These are phyloP conservation scores for Eutypa lata DNA, from an alignment of 2,329 filamentous ascomycete genomes.

Conservation along the genomic window DNA sequence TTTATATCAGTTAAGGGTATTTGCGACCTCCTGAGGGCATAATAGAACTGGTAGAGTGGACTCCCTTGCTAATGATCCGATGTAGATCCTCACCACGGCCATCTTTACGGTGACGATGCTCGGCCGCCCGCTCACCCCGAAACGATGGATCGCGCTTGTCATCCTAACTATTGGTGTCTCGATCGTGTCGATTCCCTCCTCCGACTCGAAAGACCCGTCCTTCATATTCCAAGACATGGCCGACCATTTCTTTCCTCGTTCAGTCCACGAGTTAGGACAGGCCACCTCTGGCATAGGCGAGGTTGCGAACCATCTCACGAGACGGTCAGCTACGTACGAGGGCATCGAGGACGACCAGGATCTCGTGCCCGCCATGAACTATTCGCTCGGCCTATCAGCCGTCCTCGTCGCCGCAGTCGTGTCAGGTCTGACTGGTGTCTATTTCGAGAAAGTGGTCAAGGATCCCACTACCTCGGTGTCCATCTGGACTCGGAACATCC, in stretches of 20 bases:
- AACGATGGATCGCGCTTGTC: slow-evolving; percentile 78
- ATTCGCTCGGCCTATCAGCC: slow-evolving; percentile 72
- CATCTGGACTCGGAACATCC: slow-evolving; percentile 92
- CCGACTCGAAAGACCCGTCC: slow-evolving; percentile 51
- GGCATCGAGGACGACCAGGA: slow-evolving; percentile 71
- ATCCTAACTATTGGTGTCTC: slow-evolving; percentile 79
- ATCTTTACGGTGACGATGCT: slow-evolving; percentile 81
- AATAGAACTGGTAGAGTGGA: too few species aligned
- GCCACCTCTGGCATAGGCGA: slow-evolving; percentile 50
- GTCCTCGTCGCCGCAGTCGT: slow-evolving; percentile 75
- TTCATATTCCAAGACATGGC: slow-evolving; percentile 61
- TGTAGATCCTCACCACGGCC: slow-evolving; percentile 77
- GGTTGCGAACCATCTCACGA: slow-evolving; percentile 49
- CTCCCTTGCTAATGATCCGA: slow-evolving; percentile 6
- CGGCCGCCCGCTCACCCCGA: slow-evolving; percentile 63
- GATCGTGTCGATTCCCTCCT: slow-evolving; percentile 76
- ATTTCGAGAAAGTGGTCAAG: slow-evolving; percentile 89
- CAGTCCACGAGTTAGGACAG: slow-evolving; percentile 72
- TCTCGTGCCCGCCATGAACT: slow-evolving; percentile 61
- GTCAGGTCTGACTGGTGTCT: slow-evolving; percentile 82
- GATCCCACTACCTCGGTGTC: slow-evolving; percentile 73
- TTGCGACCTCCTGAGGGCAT: slow-evolving; percentile 4
- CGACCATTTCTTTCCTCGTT: slow-evolving; percentile 72
- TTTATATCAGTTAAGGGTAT: slow-evolving; percentile 84
- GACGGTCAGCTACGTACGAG: slow-evolving; percentile 81